Conservation (phyloP, 352 stramenopile species). For the Phytophthora capsici region DNA sequence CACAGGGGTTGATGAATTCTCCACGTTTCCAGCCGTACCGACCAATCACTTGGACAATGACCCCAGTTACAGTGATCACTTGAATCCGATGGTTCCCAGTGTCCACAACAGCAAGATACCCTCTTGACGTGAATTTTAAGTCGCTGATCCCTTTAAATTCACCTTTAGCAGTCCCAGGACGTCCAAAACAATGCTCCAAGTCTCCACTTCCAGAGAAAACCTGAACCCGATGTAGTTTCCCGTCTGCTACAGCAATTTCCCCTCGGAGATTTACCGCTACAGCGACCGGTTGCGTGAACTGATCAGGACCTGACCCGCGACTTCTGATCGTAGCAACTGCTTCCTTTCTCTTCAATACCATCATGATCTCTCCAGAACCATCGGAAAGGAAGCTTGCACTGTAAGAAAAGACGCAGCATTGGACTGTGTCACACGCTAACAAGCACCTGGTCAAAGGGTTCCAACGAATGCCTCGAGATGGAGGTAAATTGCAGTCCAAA, state of each 20-base stretch:
- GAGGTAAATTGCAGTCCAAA: conserved; percentile 19
- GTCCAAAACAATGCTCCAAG: conserved; percentile 56
- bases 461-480: conserved; percentile 52
- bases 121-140: conserved; percentile 57
- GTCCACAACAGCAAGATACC: conserved; percentile 62
- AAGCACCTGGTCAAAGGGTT: conserved; percentile 58
- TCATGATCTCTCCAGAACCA: conserved; percentile 15
- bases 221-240: conserved; percentile 61
- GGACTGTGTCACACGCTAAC: conserved; percentile 49
- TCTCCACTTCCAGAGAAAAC: conserved; percentile 61
- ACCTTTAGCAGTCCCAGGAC: conserved; percentile 41
- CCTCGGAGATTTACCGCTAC: conserved; percentile 59
- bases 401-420: conserved; percentile 48
- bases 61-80: conserved; percentile 54
- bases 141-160: conserved; percentile 60
- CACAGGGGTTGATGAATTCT: conserved; percentile 46
- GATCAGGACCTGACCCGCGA: conserved; percentile 42
- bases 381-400: conserved; percentile 29
- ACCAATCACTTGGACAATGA: conserved; percentile 47
- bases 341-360: conserved; percentile 13
- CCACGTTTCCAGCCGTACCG: conserved; percentile 35
- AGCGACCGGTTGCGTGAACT: conserved; percentile 58
- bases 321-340: conserved; percentile 36
- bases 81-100: conserved; percentile 65
- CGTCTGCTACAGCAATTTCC: conserved; percentile 64